phyloP scores from a whole-genome alignment of 2,329 filamentous ascomycete genomes.

The Fusarium neocosmosporiellum region DNA sequence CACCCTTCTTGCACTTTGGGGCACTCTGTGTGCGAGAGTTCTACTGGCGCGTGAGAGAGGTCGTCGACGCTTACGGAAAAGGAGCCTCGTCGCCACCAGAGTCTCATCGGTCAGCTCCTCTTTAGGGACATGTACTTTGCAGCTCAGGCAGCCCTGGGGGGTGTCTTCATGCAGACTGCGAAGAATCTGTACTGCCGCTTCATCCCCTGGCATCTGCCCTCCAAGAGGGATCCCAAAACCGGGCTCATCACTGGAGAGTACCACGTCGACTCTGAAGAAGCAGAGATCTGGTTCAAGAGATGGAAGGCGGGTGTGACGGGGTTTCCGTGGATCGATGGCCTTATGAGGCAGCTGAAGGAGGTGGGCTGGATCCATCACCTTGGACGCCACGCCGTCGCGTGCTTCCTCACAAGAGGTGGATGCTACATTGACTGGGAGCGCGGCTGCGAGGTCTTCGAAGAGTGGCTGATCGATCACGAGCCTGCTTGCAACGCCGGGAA shows the following conservation, averaged over 20 bases:
- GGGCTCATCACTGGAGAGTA: conserved; percentile 69
- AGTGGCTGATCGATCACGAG: conserved; percentile 80
- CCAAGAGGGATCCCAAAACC: conserved; percentile 59
- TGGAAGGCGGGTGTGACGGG: conserved; percentile 78
- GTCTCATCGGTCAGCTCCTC: conserved; percentile 76
- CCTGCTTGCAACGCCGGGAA: conserved; percentile 79
- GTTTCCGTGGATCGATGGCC: conserved; percentile 83
- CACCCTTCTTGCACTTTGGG: conserved; percentile 80
- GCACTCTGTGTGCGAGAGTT: conserved; percentile 76
- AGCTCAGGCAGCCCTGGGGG: conserved; percentile 76
- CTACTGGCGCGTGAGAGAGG: conserved; percentile 76
- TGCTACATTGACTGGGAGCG: conserved; percentile 85
- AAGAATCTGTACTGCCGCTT: conserved; percentile 77
- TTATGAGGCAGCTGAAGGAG: conserved; percentile 78
- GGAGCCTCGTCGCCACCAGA: conserved; percentile 72
- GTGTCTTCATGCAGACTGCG: conserved; percentile 71
- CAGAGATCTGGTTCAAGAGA: conserved; percentile 73
- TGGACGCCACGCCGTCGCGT: conserved; percentile 81
- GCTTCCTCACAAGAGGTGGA: conserved; percentile 82
- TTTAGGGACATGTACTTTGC: conserved; percentile 89
- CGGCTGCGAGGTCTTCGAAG: conserved; percentile 82
- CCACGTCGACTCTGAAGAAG: conserved; percentile 69
- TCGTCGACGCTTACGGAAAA: conserved; percentile 67
- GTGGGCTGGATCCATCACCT: conserved; percentile 87
- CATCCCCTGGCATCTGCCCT: conserved; percentile 81